Evolutionary conservation across 2,329 filamentous ascomycete genomes (phyloP).

Genomic region (Pseudogymnoascus sp.): DNA sequence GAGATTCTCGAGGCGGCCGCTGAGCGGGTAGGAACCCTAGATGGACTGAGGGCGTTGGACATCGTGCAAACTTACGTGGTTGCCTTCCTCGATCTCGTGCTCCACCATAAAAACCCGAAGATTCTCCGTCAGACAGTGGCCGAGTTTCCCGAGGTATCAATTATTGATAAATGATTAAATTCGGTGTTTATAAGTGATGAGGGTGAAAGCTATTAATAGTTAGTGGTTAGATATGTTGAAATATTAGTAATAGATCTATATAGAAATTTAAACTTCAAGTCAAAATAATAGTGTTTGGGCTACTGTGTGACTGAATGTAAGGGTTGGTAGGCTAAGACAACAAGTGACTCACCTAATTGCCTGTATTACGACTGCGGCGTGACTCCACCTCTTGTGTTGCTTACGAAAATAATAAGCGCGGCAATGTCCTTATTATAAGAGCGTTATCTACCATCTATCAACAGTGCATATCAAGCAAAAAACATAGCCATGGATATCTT

Average conservation of each 20-base stretch:
- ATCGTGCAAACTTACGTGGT: conserved; percentile 26
- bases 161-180: not conserved
- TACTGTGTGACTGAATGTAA: too few species aligned
- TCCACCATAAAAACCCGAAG: conserved; percentile 16
- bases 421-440: too few species aligned
- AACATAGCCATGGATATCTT: too few species aligned
- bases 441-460: too few species aligned
- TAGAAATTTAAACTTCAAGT: not conserved
- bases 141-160: conserved; percentile 20
- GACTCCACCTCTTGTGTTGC: too few species aligned
- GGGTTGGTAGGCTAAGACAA: too few species aligned
- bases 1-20: conserved; percentile 17
- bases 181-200: not conserved
- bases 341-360: too few species aligned
- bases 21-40: conserved; percentile 24
- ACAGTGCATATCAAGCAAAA: too few species aligned
- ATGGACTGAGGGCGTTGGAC: conserved; percentile 23
- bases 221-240: not conserved
- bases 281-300: too few species aligned
- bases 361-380: too few species aligned
- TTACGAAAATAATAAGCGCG: too few species aligned
- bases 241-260: not conserved
- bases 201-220: not conserved
- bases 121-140: conserved; percentile 12
- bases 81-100: conserved; percentile 26